These are phyloP conservation scores for Begonia masoniana DNA, from an alignment of 306 rosid genomes.

Conservation along the genomic window DNA sequence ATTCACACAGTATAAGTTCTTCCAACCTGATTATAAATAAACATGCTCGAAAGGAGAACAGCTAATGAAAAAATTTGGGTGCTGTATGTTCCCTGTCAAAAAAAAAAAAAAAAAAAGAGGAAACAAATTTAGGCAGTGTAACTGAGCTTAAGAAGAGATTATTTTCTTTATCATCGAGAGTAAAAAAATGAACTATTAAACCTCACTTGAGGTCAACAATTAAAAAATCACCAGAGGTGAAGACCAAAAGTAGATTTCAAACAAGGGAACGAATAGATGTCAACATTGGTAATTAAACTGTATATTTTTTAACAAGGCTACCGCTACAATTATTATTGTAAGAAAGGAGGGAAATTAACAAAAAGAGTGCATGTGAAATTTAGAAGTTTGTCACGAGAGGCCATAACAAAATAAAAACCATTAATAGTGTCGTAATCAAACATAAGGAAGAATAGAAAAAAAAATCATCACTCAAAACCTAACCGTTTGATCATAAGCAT, in stretches of 20 bases:
- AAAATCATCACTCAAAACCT: constrained; percentile 8
- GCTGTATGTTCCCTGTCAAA: constrained; percentile 79
- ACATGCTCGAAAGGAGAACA: constrained; percentile 90
- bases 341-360: too few relatives aligned
- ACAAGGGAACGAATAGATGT: not conserved
- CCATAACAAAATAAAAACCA: too few relatives aligned
- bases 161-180: too few relatives aligned
- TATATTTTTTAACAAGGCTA: too few relatives aligned
- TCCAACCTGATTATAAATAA: constrained; percentile 86
- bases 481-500: constrained; percentile 94
- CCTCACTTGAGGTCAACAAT: not conserved
- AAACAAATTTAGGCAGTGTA: not conserved
- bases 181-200: not conserved
- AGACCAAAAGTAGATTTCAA: too few relatives aligned
- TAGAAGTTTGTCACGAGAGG: too few relatives aligned
- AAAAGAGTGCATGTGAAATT: too few relatives aligned
- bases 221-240: too few relatives aligned
- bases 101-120: not conserved
- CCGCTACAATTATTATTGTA: too few relatives aligned
- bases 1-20: constrained; percentile 6
- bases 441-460: not conserved
- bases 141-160: not conserved
- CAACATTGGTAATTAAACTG: too few relatives aligned
- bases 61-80: constrained; percentile 91
- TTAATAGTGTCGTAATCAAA: not conserved